phyloP scores from a whole-genome alignment of 495 filamentous ascomycete genomes.

The Tuber borchii region DNA sequence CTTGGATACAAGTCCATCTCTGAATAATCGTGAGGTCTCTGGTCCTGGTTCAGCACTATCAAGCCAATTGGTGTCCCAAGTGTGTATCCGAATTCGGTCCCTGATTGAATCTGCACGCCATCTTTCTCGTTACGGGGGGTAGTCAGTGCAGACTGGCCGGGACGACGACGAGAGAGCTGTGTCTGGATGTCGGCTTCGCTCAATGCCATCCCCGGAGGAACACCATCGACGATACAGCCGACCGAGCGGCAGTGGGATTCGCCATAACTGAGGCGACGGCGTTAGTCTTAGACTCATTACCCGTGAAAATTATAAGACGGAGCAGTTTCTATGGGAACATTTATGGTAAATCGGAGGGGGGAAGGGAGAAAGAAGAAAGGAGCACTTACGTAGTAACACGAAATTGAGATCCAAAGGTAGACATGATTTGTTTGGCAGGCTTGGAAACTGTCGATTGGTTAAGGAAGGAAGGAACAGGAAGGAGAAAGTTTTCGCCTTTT shows the following conservation, averaged over 20 bases:
- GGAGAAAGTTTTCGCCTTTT: not conserved
- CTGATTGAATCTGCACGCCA: conserved; percentile 83
- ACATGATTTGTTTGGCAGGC: conserved; percentile 52
- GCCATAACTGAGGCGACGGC: conserved; percentile 57
- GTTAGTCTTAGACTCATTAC: conserved; percentile 4
- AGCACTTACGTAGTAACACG: conserved; percentile 71
- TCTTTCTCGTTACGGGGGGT: conserved; percentile 94
- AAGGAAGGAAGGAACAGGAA: not conserved
- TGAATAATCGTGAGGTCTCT: conserved; percentile 88
- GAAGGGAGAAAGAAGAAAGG: conserved; percentile 3
- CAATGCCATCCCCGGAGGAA: conserved; percentile 81
- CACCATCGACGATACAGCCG: conserved; percentile 81
- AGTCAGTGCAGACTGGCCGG: conserved; percentile 82
- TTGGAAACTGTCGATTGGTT: not conserved
- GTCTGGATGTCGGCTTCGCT: conserved; percentile 88
- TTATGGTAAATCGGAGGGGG: not conserved
- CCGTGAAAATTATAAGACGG: conserved; percentile 11
- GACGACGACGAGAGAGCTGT: conserved; percentile 84
- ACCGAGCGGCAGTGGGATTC: conserved; percentile 90
- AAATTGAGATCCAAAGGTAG: conserved; percentile 83
- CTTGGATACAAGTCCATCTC: conserved; percentile 91
- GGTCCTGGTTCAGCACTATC: conserved; percentile 84
- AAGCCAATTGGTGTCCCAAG: conserved; percentile 88
- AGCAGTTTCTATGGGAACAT: conserved; percentile 20
- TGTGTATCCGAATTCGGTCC: conserved; percentile 86